phyloP scores from a whole-genome alignment of 1,284 basidiomycete species.

The Melampsora larici-populina region DNA sequence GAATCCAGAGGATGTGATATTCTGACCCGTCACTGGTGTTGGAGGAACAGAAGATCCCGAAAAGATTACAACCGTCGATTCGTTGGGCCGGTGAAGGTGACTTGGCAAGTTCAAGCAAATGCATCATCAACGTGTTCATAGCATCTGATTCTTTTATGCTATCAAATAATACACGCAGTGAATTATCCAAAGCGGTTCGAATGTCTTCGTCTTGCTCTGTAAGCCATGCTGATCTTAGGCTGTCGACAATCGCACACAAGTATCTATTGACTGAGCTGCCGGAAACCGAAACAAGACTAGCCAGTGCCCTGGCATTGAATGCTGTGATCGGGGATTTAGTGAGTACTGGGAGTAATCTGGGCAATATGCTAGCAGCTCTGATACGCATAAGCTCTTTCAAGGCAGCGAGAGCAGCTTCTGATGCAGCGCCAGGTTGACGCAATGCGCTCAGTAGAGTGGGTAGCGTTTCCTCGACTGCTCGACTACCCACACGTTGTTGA shows the following conservation, averaged over 20 bases:
- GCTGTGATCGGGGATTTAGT: conserved; percentile 84
- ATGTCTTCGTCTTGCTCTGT: conserved; percentile 67
- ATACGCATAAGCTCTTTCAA: conserved; percentile 78
- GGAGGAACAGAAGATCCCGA: conserved; percentile 75
- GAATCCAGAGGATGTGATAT: conserved; percentile 90
- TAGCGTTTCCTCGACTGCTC: conserved; percentile 94
- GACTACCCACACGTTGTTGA: conserved; percentile 82
- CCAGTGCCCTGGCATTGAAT: conserved; percentile 91
- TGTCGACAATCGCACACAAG: conserved; percentile 72
- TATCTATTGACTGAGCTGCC: conserved; percentile 84
- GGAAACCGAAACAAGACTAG: conserved; percentile 86
- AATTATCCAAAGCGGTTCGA: conserved; percentile 68
- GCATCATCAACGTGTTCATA: conserved; percentile 78
- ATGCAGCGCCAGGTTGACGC: conserved; percentile 79
- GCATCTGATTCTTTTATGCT: conserved; percentile 81
- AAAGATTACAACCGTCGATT: conserved; percentile 71
- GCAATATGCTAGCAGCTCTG: conserved; percentile 90
- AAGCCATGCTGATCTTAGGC: conserved; percentile 65
- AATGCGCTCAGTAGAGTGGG: conserved; percentile 91
- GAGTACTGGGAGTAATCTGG: conserved; percentile 90
- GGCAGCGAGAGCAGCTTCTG: conserved; percentile 87
- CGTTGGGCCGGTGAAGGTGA: conserved; percentile 67
- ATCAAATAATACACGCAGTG: conserved; percentile 67
- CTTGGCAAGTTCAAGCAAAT: conserved; percentile 82
- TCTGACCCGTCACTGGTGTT: conserved; percentile 57